Evolutionary conservation across 495 filamentous ascomycete species (phyloP).

Genomic region (Aspergillus kassunensis): DNA sequence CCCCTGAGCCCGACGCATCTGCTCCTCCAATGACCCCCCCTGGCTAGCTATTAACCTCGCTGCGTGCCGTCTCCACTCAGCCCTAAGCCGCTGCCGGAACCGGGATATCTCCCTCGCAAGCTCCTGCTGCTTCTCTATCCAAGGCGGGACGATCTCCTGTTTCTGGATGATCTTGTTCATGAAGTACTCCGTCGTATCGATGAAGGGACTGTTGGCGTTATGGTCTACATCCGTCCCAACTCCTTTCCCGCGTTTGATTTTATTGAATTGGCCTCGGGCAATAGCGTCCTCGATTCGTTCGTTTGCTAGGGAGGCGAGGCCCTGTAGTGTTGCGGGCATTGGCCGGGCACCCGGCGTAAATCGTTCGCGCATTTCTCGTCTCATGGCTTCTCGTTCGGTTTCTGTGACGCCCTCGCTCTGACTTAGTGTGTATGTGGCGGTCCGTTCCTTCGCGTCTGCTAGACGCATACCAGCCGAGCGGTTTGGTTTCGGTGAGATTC

Average conservation of each 20-base stretch:
- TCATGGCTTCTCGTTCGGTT: slow-evolving; percentile 64
- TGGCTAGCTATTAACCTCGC: slow-evolving; percentile 72
- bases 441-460: slow-evolving; percentile 76
- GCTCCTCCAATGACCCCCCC: slow-evolving; percentile 72
- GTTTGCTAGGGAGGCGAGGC: slow-evolving; percentile 79
- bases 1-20: slow-evolving; percentile 65
- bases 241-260: slow-evolving; percentile 76
- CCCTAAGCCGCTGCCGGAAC: slow-evolving; percentile 70
- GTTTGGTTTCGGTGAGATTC: slow-evolving; percentile 46
- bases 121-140: slow-evolving; percentile 98
- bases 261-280: slow-evolving; percentile 83
- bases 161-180: slow-evolving; percentile 98
- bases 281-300: slow-evolving; percentile 95
- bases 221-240: slow-evolving; percentile 67
- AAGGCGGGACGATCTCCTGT: slow-evolving; percentile 61
- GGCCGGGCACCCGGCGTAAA: slow-evolving; percentile 69
- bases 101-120: slow-evolving; percentile 61
- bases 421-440: slow-evolving; percentile 64
- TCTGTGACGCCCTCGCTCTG: slow-evolving; percentile 58
- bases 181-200: slow-evolving; percentile 96
- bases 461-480: slow-evolving; percentile 53
- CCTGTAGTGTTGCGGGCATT: slow-evolving; percentile 74
- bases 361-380: slow-evolving; percentile 71
- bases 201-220: slow-evolving; percentile 79
- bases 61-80: slow-evolving; percentile 86